phyloP scores from a whole-genome alignment of 73 alveolate genomes.

The Paramecium biaurelia region DNA sequence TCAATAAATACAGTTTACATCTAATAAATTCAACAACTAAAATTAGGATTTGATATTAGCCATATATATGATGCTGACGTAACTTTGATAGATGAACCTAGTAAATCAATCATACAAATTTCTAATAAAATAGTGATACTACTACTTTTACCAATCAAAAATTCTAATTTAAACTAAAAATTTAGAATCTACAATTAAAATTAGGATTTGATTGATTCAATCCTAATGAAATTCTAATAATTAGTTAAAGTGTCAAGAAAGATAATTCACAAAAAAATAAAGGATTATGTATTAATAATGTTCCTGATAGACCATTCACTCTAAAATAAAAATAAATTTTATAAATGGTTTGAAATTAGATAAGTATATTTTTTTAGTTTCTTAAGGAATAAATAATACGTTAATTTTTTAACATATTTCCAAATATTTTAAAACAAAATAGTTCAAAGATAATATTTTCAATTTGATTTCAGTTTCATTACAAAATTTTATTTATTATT shows the following conservation, averaged over 20 bases:
- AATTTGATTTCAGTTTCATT: not conserved
- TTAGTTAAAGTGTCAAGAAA: not conserved
- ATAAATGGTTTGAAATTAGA: not conserved
- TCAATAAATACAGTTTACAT: not conserved
- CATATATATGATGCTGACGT: not conserved
- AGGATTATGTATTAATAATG: not conserved
- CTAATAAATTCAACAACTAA: not conserved
- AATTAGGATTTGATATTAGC: not conserved
- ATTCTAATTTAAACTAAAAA: not conserved
- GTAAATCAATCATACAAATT: not conserved
- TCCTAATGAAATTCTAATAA: not conserved
- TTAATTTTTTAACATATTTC: not conserved
- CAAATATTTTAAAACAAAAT: too few relatives aligned
- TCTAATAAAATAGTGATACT: not conserved
- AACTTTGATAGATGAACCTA: not conserved
- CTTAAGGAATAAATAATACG: not conserved
- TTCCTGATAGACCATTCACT: too few relatives aligned
- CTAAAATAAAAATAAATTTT: too few relatives aligned
- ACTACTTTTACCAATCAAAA: not conserved
- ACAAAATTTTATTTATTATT: not conserved
- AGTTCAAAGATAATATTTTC: not conserved
- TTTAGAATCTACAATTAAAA: not conserved
- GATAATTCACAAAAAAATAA: not conserved
- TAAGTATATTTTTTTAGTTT: not conserved
- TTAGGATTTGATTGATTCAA: not conserved